Evolutionary conservation across 306 rosid genomes (phyloP), one percentile per base, ranked within the genome.

Genomic region (Prunus mume): DNA sequence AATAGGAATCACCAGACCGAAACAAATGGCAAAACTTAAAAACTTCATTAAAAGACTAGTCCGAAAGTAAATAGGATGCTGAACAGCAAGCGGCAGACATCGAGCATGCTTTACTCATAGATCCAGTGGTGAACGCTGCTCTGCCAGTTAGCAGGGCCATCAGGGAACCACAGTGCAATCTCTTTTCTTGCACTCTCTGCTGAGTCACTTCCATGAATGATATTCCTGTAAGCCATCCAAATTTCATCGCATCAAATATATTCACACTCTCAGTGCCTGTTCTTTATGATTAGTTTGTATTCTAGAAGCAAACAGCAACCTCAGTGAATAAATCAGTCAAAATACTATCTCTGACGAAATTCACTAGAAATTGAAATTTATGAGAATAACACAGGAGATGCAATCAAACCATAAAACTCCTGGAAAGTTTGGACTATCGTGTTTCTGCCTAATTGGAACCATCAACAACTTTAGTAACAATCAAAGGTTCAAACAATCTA

Each of bases 171-270:
- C 65, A 95, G 78, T 10, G 89, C 96, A 71, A 95, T 95, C 82
- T 95, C 98, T 83, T 92, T 95, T 79, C 38, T 63, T 3, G 91
- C 97, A 68, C 93, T 89, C 84, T 95, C 98, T 38, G 86, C 90
- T 0, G 97, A 79, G 69, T 95, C 98, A 60, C 97, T 95, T 89
- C 98, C 98, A 77, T 95, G 98, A 77, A 92, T 92, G 50, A 95
- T 89, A 27, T 95, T 95, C 90, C 98, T 94, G 85, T 74, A 83
- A 65, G 4, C 54, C 75, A 32, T 27, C 12, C 38, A 10, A 73
- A 72, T 8, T 62, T 64, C 55, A 6, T 32, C 32, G 20, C 50
- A 14, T 52, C 20, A 22, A 50, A 6, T 7, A 19, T 32, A 12
- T 14, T 24, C 1, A 24, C 2, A 2, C 2, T 56, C 12, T 56